Conservation (phyloP, 106 monocot genomes). For the Vanilla planifolia region DNA sequence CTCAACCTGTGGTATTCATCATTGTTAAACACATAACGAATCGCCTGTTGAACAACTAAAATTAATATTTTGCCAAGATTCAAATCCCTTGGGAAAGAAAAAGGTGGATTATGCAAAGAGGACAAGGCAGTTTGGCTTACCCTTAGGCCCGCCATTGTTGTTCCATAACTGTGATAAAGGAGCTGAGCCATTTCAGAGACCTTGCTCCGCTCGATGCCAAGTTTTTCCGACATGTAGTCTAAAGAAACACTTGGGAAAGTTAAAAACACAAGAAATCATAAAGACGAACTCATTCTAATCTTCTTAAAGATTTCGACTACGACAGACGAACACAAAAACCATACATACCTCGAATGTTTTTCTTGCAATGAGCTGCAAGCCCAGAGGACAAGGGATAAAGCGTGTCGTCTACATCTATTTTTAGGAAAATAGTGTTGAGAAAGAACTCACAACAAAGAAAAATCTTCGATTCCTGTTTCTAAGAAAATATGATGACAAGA, state of each 20-base stretch:
- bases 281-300: neutral
- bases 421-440: neutral
- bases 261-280: neutral
- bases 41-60: slow-evolving; percentile 38
- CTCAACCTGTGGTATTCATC: slow-evolving; percentile 89
- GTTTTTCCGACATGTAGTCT: slow-evolving; percentile 82
- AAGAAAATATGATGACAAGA: neutral
- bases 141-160: slow-evolving; percentile 94
- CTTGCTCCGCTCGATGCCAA: slow-evolving; percentile 66
- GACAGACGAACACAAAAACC: neutral
- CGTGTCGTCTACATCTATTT: slow-evolving; percentile 83
- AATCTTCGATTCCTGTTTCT: neutral
- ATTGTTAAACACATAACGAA: slow-evolving; percentile 76
- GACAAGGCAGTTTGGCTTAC: slow-evolving; percentile 21
- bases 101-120: neutral
- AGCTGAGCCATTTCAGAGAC: slow-evolving; percentile 43
- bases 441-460: neutral
- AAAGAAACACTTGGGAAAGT: neutral
- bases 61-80: neutral
- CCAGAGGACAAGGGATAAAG: slow-evolving; percentile 82
- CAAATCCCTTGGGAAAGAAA: neutral
- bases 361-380: slow-evolving; percentile 39
- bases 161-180: slow-evolving; percentile 81
- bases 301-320: neutral
- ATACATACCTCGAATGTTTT: slow-evolving; percentile 69